Percentiles rank a stretch among this genome's conserved stretches.
phyloP scores from a whole-genome alignment of 768 basidiomycete genomes.

The Boletus subparvulus region DNA sequence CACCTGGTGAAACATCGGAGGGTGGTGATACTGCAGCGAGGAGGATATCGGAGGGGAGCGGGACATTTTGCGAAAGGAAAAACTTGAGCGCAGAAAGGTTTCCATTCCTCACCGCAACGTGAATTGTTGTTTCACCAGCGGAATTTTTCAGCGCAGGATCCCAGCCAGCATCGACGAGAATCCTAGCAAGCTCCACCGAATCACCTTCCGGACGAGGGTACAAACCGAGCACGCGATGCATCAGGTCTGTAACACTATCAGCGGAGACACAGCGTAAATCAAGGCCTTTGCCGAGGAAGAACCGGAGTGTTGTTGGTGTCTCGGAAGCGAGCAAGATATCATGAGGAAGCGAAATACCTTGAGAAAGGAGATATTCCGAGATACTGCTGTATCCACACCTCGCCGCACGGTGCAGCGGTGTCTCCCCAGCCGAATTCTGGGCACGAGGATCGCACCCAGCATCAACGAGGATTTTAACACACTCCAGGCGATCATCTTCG shows the following conservation, averaged over 20 bases:
- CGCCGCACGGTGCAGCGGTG: not conserved
- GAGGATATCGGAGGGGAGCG: not conserved
- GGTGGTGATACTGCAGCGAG: not conserved
- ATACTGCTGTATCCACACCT: not conserved
- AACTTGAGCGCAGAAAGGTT: not conserved
- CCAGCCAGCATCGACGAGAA: not conserved
- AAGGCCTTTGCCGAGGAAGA: not conserved
- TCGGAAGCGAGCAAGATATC: not conserved
- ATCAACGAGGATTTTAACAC: not conserved
- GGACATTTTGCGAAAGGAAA: not conserved
- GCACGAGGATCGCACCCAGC: not conserved
- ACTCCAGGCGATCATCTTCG: not conserved
- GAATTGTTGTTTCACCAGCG: not conserved
- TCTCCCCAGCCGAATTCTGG: not conserved
- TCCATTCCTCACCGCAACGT: not conserved
- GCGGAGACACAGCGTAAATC: not conserved
- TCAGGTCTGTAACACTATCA: not conserved
- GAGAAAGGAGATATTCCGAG: not conserved
- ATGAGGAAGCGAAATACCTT: not conserved
- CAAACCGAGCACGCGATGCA: not conserved
- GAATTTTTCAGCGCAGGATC: not conserved
- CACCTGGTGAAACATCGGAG: too few species aligned
- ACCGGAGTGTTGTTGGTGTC: not conserved
- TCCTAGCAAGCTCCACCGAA: not conserved
- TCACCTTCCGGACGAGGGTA: too few species aligned